A percentile compares a stretch with the other conserved stretches of the same genome.
These are phyloP conservation scores for Calvatia gigantea DNA, from an alignment of 768 basidiomycete species.

Conservation along the genomic window DNA sequence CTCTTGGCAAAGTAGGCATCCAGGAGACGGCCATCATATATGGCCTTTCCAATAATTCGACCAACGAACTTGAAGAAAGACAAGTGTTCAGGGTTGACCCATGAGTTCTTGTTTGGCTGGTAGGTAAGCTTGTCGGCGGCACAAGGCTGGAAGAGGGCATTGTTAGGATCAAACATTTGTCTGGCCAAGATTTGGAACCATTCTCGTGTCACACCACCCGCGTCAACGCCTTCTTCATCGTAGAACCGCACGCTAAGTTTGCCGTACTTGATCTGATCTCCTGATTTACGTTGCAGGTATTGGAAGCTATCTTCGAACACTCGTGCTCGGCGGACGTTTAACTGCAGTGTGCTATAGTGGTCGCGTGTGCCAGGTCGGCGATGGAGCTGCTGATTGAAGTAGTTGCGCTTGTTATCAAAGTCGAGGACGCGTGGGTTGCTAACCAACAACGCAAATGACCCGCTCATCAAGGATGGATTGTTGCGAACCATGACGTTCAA, in stretches of 20 bases:
- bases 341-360: constrained; percentile 77
- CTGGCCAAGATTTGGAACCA: constrained; percentile 98
- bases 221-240: constrained; percentile 97
- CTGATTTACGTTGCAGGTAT: constrained; percentile 81
- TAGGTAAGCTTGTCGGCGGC: constrained; percentile 94
- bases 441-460: constrained; percentile 94
- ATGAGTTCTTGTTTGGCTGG: constrained; percentile 91
- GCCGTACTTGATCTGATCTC: constrained; percentile 96
- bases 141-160: constrained; percentile 97
- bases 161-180: constrained; percentile 99
- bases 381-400: constrained; percentile 90
- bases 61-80: constrained; percentile 99
- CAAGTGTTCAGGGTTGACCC: constrained; percentile 93
- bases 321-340: constrained; percentile 85
- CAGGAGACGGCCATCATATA: constrained; percentile 92
- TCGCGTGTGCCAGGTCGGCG: constrained; percentile 76
- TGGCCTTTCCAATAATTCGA: constrained; percentile 95
- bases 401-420: constrained; percentile 99
- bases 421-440: constrained; percentile 96
- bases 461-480: constrained; percentile 96
- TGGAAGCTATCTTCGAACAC: constrained; percentile 99
- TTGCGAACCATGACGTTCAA: constrained; percentile 98
- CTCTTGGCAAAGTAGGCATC: constrained; percentile 99
- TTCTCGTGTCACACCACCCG: constrained; percentile 95
- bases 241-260: constrained; percentile 96